Evolutionary conservation across 176 grass and related monocot species (phyloP), one percentile per base, ranked within the genome.

Genomic region (Avena atlantica): DNA sequence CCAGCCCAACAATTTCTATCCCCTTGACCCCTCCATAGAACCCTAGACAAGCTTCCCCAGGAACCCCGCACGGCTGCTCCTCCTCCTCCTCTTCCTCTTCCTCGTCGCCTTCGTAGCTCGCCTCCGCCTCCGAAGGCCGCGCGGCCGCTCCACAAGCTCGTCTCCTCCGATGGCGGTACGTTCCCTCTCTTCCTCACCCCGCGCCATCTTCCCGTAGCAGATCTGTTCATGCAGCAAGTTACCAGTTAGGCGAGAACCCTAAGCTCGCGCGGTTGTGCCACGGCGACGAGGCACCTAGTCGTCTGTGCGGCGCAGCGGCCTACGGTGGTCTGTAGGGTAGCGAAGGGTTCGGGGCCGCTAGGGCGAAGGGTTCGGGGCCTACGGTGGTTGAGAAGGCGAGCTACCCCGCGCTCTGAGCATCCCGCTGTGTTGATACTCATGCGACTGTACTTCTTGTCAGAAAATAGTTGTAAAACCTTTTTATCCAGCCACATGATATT

Each of bases 161-260:
- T 24, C 47, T 88, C 70, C 58, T 66, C 51, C 70, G 20, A 90
- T 90, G 83, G 84, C 88, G 84, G 88, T 90, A 82, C 7, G 24
- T 14, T 50, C 45, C 36, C 75, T 24, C 62, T 60, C 27, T 13
- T 83, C 57, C 70, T 6, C 31, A 34, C 45, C 20, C 76, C 2
- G 6, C 44, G 16, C 8, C 55, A 2, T 6, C 6, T 50, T 50
- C 47, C 73, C 48, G 14, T 27, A 52, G 7, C 72, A 50, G 48
- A 29, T 14, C 14, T 53, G 13, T 19, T 10, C 48, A 1, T 50
- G 4, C 23, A 16, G 12, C 47, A 9, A 29, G 14, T 31, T 53
- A 31, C 23, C 1, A 11, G 8, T 0, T 10, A 17, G 12, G 24
- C 0, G 23, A 9, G 23, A 53, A 76, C 48, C 73, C 23, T 53